These are phyloP conservation scores for Malassezia obtusa DNA, from an alignment of 1,284 basidiomycete genomes.

Conservation along the genomic window DNA sequence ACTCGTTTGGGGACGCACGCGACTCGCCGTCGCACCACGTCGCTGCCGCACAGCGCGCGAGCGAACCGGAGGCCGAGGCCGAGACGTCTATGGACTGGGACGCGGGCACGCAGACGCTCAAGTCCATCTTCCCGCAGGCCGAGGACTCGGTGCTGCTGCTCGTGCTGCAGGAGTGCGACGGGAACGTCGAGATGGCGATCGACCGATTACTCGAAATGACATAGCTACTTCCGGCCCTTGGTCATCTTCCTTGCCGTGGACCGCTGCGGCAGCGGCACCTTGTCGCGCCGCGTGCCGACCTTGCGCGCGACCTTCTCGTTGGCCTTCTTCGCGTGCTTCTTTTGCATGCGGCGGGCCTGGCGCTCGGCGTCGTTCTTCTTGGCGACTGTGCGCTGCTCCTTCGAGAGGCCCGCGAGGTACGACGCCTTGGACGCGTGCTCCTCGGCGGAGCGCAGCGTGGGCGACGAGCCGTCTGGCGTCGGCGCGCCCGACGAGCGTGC, in stretches of 20 bases:
- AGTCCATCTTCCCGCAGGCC: slow-evolving; percentile 35
- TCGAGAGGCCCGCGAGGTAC: slow-evolving; percentile 24
- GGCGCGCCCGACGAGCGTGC: slow-evolving; percentile 36
- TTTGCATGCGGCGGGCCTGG: slow-evolving; percentile 31
- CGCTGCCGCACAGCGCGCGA: slow-evolving; percentile 1
- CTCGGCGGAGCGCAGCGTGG: slow-evolving; percentile 8
- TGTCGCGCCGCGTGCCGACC: slow-evolving; percentile 11
- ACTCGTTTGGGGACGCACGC: neutral
- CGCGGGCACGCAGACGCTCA: slow-evolving; percentile 22
- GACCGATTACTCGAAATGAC: slow-evolving; percentile 37
- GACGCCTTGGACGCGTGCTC: slow-evolving; percentile 22
- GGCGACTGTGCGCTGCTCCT: slow-evolving; percentile 30
- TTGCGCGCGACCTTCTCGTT: slow-evolving; percentile 2
- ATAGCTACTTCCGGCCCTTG: slow-evolving; percentile 7
- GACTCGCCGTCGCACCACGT: slow-evolving; percentile 16
- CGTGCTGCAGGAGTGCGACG: slow-evolving; percentile 32
- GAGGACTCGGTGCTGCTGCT: slow-evolving; percentile 31
- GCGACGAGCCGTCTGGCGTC: slow-evolving; percentile 41
- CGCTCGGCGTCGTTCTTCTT: slow-evolving; percentile 38
- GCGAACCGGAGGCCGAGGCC: neutral
- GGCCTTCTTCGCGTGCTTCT: slow-evolving; percentile 34
- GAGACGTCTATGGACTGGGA: slow-evolving; percentile 8
- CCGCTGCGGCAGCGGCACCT: slow-evolving; percentile 15
- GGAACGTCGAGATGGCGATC: slow-evolving; percentile 36
- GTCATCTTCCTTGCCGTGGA: slow-evolving; percentile 9